These are phyloP conservation scores for Taphrina populina DNA, from an alignment of 1,139 yeast genomes.

Conservation along the genomic window DNA sequence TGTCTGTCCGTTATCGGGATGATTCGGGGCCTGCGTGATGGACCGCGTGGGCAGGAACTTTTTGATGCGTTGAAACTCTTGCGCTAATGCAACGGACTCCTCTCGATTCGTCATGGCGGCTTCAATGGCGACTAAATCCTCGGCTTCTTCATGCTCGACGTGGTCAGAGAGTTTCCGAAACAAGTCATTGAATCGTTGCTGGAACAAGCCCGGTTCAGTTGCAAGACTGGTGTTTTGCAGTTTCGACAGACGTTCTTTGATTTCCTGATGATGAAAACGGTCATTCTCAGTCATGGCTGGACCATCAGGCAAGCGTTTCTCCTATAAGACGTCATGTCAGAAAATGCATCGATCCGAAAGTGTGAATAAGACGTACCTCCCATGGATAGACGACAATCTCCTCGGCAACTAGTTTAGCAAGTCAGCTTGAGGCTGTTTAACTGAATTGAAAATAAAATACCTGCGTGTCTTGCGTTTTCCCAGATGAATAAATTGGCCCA, in stretches of 20 bases:
- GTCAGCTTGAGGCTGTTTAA: neutral
- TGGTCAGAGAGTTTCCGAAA: constrained; percentile 19
- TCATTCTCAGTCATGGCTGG: constrained; percentile 25
- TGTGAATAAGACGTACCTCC: no score
- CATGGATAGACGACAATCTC: constrained; percentile 22
- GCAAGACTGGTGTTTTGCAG: constrained; percentile 13
- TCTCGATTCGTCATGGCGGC: constrained; percentile 20
- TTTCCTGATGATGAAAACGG: constrained; percentile 21
- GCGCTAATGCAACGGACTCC: constrained; percentile 10
- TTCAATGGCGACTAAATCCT: constrained; percentile 12
- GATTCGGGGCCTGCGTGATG: constrained; percentile 19
- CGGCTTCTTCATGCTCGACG: constrained; percentile 19
- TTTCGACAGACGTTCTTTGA: constrained; percentile 9
- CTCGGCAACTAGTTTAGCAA: constrained; percentile 2
- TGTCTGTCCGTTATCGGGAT: constrained; percentile 22
- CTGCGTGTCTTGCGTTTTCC: constrained; percentile 26
- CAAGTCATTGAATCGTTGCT: constrained; percentile 18
- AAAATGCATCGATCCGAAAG: no score
- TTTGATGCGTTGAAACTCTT: constrained; percentile 20
- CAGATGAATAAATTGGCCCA: constrained; percentile 25
- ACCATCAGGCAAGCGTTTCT: constrained; percentile 20
- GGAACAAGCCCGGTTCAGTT: constrained; percentile 14
- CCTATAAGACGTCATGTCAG: no score
- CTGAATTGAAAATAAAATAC: neutral
- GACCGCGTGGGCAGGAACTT: constrained; percentile 20